These are phyloP conservation scores for Cerrena zonata DNA, from an alignment of 1,284 basidiomycete genomes.

Conservation along the genomic window DNA sequence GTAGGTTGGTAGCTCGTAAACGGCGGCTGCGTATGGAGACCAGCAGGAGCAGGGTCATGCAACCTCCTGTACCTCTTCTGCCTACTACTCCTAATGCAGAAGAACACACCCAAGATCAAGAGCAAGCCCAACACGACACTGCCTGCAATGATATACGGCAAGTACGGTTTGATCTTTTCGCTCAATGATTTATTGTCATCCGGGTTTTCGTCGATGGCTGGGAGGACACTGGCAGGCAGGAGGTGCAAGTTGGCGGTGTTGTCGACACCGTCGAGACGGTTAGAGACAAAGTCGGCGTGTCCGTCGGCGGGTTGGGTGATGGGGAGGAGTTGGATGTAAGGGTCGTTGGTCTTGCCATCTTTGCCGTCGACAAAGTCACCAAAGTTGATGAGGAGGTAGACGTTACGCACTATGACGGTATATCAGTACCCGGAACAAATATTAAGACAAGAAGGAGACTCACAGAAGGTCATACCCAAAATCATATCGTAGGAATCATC, in stretches of 20 bases:
- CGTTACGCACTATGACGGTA: conserved; percentile 56
- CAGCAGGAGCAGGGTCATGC: conserved; percentile 27
- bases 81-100: conserved; percentile 26
- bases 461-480: conserved; percentile 73
- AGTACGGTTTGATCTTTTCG: conserved; percentile 23
- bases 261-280: conserved; percentile 46
- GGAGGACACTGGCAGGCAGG: conserved; percentile 36
- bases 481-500: conserved; percentile 65
- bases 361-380: conserved; percentile 48
- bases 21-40: conserved; percentile 21
- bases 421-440: conserved; percentile 3
- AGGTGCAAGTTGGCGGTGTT: conserved; percentile 41
- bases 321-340: conserved; percentile 60
- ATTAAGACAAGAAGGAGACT: conserved; percentile 24
- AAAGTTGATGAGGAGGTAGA: conserved; percentile 56
- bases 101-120: conserved; percentile 18
- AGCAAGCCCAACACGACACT: conserved; percentile 21
- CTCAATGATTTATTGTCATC: conserved; percentile 12
- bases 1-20: conserved; percentile 28
- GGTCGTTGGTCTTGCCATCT: conserved; percentile 30
- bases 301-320: conserved; percentile 36
- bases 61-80: conserved; percentile 31
- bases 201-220: conserved; percentile 13
- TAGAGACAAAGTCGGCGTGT: conserved; percentile 48
- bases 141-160: conserved; percentile 29